Conservation (phyloP, 2,329 filamentous ascomycete species). For the Pseudogymnoascus destructans region DNA sequence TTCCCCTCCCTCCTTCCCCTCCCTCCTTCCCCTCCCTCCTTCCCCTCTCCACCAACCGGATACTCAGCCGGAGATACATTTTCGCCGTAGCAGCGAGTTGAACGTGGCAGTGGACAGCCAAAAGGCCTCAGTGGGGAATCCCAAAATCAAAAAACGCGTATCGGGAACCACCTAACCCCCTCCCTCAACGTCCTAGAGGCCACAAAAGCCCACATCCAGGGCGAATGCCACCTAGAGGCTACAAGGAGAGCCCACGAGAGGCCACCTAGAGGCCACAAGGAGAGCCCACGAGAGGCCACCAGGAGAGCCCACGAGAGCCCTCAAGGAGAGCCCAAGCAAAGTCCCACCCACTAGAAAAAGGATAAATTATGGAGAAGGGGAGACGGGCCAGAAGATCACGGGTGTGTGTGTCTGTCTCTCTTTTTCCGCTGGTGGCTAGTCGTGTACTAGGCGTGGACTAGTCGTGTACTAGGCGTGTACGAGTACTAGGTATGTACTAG, state of each 20-base stretch:
- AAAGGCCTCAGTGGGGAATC: background rate
- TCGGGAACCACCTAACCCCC: background rate
- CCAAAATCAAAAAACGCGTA: background rate
- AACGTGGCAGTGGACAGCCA: background rate
- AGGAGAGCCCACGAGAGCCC: background rate
- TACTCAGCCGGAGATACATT: background rate
- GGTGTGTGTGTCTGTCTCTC: background rate
- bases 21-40: no score
- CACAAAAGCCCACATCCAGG: background rate
- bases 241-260: no score
- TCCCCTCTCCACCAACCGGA: background rate
- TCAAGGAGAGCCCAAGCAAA: background rate
- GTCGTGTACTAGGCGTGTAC: no score
- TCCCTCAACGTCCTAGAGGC: background rate
- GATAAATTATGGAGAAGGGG: background rate
- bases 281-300: background rate
- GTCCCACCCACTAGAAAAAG: background rate
- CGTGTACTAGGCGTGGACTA: no score
- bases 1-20: background rate
- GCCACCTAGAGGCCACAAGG: background rate
- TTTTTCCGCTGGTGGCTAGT: no score
- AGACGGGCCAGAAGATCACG: background rate
- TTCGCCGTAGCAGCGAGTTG: background rate
- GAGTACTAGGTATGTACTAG: no score
- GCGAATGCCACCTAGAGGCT: background rate